Base-by-base conservation (phyloP, 768 basidiomycete genomes). In the Mycena rosella region DNA sequence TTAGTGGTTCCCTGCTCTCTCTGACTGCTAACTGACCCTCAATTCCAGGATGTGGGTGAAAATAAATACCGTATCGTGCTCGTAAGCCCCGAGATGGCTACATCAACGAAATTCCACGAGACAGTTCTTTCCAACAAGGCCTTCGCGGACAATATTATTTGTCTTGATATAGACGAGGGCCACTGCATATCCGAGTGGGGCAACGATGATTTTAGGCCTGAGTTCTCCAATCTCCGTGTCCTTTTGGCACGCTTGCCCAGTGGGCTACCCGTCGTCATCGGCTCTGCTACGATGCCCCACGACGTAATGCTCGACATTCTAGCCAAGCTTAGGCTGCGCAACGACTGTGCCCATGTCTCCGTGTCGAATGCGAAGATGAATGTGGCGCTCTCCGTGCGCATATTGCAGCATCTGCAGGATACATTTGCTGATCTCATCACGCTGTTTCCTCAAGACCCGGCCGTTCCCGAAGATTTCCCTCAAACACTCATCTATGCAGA, bases 171-270 rank as follows among this genome's bases (percentile, higher is more conserved):
- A 0, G 70, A 76, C 40, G 72, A 76, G 27, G 69, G 47, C 3
- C 75, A 76, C 51, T 73, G 73, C 26, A 52, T 75, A 11, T 67
- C 29, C 3, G 44, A 69, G 26, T 75, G 75, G 73, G 74, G 71
- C 2, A 61, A 61, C 29, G 60, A 61, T 34, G 60, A 52, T 27
- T 61, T 61, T 24, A 22, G 60, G 10, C 62, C 62, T 2, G 53
- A 63, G 18, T 63, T 47, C 32, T 63, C 62, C 0, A 55, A 63
- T 10, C 54, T 63, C 1, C 45, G 42, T 20, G 8, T 56, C 27
- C 53, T 63, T 38, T n/a, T 63, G 2, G 62, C 22, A 0, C 62
- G 62, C 18, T 14, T 63, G 9, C 62, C 62, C 3, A 63, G 62
- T 17, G 62, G 62, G 22, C 32, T 63, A 2, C 53, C 54, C 11